Evolutionary conservation across 169 alveolate genomes (phyloP).

Genomic region (Eimeria acervulina): DNA sequence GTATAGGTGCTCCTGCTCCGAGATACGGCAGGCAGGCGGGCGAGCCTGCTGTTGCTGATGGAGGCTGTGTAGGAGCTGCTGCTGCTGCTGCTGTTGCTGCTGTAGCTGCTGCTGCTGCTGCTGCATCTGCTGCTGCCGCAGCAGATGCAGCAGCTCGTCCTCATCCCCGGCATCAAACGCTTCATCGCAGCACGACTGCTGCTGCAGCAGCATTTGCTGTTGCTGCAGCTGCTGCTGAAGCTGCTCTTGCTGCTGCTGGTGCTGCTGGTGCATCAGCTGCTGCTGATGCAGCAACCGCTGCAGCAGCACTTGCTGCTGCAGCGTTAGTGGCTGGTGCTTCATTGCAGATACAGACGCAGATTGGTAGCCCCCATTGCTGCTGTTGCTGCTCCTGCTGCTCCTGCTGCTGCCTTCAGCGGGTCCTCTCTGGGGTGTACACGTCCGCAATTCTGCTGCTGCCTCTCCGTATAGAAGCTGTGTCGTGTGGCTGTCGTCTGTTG

Average conservation of each 20-base stretch:
- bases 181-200: neutral
- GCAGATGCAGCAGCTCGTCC: neutral
- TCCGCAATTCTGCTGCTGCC: neutral
- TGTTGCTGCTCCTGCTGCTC: slow-evolving; percentile 4
- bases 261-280: too few relatives aligned
- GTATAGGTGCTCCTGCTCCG: slow-evolving; percentile 24
- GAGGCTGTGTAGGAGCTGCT: neutral
- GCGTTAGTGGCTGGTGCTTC: neutral
- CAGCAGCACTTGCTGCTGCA: neutral
- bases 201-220: slow-evolving; percentile 19
- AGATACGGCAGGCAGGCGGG: neutral
- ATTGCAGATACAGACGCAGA: neutral
- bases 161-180: neutral
- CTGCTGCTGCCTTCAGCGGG: neutral
- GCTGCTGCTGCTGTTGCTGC: neutral
- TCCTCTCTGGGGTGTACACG: neutral
- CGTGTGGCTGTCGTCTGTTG: neutral
- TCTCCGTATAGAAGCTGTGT: neutral
- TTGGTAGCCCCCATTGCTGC: slow-evolving; percentile 12
- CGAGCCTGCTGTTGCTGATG: neutral
- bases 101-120: too few relatives aligned
- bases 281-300: too few relatives aligned
- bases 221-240: too few relatives aligned
- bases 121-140: too few relatives aligned
- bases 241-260: too few relatives aligned